Base-by-base conservation (phyloP, 257 asterid species). In the Nicotiana obtusifolia region DNA sequence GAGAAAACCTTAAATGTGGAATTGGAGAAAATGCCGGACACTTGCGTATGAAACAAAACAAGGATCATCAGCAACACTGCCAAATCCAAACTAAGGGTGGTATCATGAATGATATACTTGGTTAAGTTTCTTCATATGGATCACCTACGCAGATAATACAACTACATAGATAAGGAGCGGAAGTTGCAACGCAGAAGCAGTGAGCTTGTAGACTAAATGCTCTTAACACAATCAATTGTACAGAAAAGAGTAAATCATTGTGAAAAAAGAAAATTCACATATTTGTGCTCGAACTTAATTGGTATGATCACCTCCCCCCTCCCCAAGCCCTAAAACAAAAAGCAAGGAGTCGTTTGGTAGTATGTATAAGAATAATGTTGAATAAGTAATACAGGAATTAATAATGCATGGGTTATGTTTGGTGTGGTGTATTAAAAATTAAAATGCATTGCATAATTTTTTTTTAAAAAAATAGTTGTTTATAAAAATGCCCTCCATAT, bases 1-100 rank as follows among this genome's bases (percentile, higher is more conserved):
- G 94, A 89, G 88, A 96, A 96, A 75, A 93, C 91, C 93, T 96
- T 96, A 90, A 96, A 96, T 79, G 95, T 84, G 83, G 97, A 88
- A 83, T 89, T 85, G 84, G 85, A 84, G 89, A 96, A 91, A 71
- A 86, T 44, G 83, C 88, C 91, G 15, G 98, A 96, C 76, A 94
- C 97, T 98, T 96, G 93, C 86, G 82, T 61, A 80, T 57, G 31
- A 8, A 85, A 67, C 59, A 83, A 67, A 64, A 62, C 44, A 41
- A 62, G 19, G 59, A 77, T 44, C 20, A 77, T 81, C 66, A 78
- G 54, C 28, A 66, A n/a, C 22, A 56, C 47, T 14, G 62, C 17
- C 16, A 54, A 26, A 26, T 30, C 30, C 52, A 35, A 24, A 24
- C 56, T 52, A 44, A 79, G 28, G 22, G 10, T 5, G 44, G 61